Evolutionary conservation across 768 basidiomycete species (phyloP).

Genomic region (Mrakia frigida): DNA sequence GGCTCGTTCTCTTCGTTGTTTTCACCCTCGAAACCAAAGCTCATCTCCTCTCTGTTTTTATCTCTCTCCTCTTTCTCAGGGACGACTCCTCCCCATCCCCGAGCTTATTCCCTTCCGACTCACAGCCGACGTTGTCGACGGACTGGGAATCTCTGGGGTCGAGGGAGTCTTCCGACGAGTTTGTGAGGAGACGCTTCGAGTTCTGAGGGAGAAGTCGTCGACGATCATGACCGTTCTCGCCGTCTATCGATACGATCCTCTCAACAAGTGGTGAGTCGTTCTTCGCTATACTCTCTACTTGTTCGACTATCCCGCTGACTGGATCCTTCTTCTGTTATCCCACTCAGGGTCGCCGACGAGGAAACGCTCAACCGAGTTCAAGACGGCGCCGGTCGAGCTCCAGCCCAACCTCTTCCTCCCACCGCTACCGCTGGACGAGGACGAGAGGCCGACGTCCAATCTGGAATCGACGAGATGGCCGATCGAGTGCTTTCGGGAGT

Average conservation of each 20-base stretch:
- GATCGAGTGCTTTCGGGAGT: constrained; percentile 81
- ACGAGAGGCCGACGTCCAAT: constrained; percentile 3
- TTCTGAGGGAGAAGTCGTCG: constrained; percentile 74
- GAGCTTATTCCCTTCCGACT: constrained; percentile 92
- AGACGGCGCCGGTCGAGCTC: constrained; percentile 33
- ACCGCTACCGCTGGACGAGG: not conserved
- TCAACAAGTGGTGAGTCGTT: constrained; percentile 72
- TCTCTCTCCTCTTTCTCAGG: constrained; percentile 51
- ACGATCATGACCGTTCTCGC: constrained; percentile 92
- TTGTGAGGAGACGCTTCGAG: constrained; percentile 88
- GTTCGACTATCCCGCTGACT: constrained; percentile 1
- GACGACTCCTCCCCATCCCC: constrained; percentile 68
- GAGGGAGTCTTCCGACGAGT: constrained; percentile 93
- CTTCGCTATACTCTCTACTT: not conserved
- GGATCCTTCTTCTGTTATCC: not conserved
- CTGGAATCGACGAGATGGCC: constrained; percentile 63
- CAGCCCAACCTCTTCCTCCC: not conserved
- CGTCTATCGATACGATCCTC: constrained; percentile 93
- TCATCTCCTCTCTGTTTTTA: constrained; percentile 6
- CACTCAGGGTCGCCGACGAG: constrained; percentile 50
- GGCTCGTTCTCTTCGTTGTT: not conserved
- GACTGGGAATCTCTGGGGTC: constrained; percentile 81
- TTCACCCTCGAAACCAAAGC: constrained; percentile 29
- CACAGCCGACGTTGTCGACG: constrained; percentile 90
- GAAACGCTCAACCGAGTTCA: constrained; percentile 40